Conservation (phyloP, 2,329 filamentous ascomycete genomes). For the Alternaria longipes region DNA sequence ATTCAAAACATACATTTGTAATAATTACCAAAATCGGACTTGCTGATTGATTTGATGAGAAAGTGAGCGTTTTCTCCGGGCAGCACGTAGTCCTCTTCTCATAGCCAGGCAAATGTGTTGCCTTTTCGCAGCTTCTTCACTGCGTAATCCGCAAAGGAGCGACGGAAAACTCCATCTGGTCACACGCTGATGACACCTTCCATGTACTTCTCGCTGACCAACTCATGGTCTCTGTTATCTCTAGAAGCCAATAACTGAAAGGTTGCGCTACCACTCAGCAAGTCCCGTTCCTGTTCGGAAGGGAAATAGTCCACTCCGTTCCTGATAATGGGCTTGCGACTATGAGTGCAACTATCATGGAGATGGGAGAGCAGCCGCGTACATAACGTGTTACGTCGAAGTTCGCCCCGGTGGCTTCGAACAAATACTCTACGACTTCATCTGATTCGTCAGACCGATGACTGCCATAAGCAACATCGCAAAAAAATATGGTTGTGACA, state of each 20-base stretch:
- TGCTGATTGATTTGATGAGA: neutral
- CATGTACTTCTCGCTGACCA: neutral
- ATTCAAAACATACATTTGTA: neutral
- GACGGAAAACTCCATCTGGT: neutral
- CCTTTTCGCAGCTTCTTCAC: neutral
- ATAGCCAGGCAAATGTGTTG: neutral
- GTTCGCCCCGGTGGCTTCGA: neutral
- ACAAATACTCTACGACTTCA: neutral
- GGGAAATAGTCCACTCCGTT: neutral
- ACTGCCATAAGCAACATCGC: constrained; percentile 46
- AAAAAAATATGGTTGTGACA: constrained; percentile 52
- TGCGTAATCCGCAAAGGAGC: neutral
- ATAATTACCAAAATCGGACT: neutral
- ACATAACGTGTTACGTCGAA: no score
- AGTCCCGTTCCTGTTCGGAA: neutral
- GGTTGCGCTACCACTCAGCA: neutral
- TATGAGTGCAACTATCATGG: neutral
- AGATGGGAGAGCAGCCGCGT: neutral
- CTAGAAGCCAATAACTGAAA: neutral
- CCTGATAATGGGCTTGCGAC: neutral
- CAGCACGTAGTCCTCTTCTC: neutral
- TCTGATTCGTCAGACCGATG: neutral
- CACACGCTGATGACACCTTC: neutral
- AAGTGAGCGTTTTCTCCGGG: neutral
- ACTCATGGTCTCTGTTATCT: neutral